Conservation (phyloP, 208 protist species). For the Leishmania amazonensis region DNA sequence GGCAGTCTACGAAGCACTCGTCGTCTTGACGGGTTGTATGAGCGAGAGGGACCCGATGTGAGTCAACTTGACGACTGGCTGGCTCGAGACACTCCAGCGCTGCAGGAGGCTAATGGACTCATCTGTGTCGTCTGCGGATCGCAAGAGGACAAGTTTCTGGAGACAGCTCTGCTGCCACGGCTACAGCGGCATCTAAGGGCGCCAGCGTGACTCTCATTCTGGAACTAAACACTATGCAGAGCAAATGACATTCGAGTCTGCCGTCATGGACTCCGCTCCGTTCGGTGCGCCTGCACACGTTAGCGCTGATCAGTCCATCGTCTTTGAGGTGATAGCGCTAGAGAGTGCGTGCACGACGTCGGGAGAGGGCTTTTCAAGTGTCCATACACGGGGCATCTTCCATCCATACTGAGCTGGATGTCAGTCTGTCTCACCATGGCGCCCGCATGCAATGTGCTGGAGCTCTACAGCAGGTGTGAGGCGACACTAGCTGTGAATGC, state of each 20-base stretch:
- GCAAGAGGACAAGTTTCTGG: conserved; percentile 34
- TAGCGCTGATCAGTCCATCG: background rate
- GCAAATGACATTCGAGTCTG: conserved; percentile 9
- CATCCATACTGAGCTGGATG: conserved; percentile 11
- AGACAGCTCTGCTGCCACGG: conserved; percentile 19
- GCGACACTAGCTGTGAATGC: background rate
- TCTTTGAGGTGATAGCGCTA: background rate
- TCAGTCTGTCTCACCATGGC: background rate
- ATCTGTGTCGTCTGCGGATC: conserved; percentile 36
- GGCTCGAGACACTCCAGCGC: conserved; percentile 7
- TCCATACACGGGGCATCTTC: conserved; percentile 4
- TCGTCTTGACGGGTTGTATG: background rate
- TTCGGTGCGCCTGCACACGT: background rate
- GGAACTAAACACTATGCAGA: background rate
- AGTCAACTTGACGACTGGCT: background rate
- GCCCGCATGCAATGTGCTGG: background rate
- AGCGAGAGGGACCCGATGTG: background rate
- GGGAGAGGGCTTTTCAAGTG: conserved; percentile 8
- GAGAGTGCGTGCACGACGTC: conserved; percentile 12
- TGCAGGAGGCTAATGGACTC: conserved; percentile 21
- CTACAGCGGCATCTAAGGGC: conserved; percentile 7
- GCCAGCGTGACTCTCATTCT: conserved; percentile 29
- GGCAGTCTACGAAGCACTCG: conserved; percentile 20
- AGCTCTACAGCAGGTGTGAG: conserved; percentile 15
- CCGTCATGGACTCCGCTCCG: conserved; percentile 10